phyloP scores from a whole-genome alignment of 306 rosid species.

The Styphnolobium japonicum region DNA sequence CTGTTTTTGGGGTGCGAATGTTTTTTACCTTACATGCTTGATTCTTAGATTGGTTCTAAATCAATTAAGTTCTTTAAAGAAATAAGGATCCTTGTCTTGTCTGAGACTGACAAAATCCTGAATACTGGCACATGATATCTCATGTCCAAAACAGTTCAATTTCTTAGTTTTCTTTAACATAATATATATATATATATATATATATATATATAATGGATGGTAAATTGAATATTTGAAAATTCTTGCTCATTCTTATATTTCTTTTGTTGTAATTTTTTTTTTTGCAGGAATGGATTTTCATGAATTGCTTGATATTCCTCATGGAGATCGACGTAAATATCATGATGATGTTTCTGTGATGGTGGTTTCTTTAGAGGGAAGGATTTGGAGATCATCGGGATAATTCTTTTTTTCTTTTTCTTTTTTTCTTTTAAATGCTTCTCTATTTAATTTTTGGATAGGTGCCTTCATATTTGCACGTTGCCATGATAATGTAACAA shows the following conservation, averaged over 20 bases:
- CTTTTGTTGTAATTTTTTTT: neutral
- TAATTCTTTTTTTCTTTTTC: constrained; percentile 12
- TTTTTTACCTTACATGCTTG: neutral
- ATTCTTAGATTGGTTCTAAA: neutral
- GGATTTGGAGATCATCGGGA: constrained; percentile 70
- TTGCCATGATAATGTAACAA: constrained; percentile 41
- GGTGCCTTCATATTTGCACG: constrained; percentile 42
- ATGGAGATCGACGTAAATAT: constrained; percentile 64
- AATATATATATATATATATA: too few species aligned
- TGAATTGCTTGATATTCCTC: constrained; percentile 62
- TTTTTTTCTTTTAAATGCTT: neutral
- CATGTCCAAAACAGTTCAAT: neutral
- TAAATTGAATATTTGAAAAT: neutral
- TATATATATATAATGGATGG: too few species aligned
- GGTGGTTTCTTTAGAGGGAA: constrained; percentile 67
- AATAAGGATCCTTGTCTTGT: neutral
- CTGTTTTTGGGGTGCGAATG: neutral
- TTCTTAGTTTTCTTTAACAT: neutral
- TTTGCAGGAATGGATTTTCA: constrained; percentile 59
- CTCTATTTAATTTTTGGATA: constrained; percentile 24
- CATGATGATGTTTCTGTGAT: constrained; percentile 68
- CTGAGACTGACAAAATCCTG: neutral
- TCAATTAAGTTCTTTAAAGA: neutral
- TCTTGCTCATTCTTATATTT: neutral
- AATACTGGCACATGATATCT: neutral